A percentile compares a stretch with the other conserved stretches of the same genome.
Evolutionary conservation across 352 stramenopile species (phyloP).

Genomic region (Halophytophthora batemanensis): DNA sequence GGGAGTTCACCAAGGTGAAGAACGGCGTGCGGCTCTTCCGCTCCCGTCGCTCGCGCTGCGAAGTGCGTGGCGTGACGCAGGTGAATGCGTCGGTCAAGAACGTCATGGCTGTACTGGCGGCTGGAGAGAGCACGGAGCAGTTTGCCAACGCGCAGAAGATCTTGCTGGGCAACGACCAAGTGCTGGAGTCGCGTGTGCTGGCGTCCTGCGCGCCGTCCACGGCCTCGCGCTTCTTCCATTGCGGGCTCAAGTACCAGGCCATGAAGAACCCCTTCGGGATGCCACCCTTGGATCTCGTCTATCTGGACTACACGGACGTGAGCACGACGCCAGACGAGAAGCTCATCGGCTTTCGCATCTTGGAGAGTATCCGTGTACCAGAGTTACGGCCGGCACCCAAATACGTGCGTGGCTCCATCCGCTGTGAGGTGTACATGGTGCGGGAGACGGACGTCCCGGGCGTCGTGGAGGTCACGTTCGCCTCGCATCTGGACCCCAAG

Average conservation of each 20-base stretch:
- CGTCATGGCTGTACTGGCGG: slow-evolving; percentile 71
- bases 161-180: slow-evolving; percentile 54
- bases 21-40: slow-evolving; percentile 72
- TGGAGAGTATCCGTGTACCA: slow-evolving; percentile 79
- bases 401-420: slow-evolving; percentile 69
- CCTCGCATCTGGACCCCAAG: slow-evolving; percentile 79
- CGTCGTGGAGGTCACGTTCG: slow-evolving; percentile 83
- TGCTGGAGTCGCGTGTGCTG: slow-evolving; percentile 66
- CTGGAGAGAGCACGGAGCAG: slow-evolving; percentile 45
- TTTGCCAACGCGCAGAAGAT: slow-evolving; percentile 64
- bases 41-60: slow-evolving; percentile 65
- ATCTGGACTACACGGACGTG: slow-evolving; percentile 84
- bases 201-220: slow-evolving; percentile 57
- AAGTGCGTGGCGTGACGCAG: slow-evolving; percentile 65
- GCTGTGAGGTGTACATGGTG: slow-evolving; percentile 80
- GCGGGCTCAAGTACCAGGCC: slow-evolving; percentile 77
- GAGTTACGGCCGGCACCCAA: slow-evolving; percentile 50
- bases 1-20: slow-evolving; percentile 61
- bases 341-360: slow-evolving; percentile 69
- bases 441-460: slow-evolving; percentile 59
- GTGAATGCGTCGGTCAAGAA: slow-evolving; percentile 83
- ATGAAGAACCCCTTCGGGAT: slow-evolving; percentile 80
- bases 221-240: slow-evolving; percentile 71
- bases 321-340: slow-evolving; percentile 55
- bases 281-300: slow-evolving; percentile 66